These are phyloP conservation scores for Thermochaetoides dissita DNA, from an alignment of 2,329 filamentous ascomycete genomes.

Conservation along the genomic window DNA sequence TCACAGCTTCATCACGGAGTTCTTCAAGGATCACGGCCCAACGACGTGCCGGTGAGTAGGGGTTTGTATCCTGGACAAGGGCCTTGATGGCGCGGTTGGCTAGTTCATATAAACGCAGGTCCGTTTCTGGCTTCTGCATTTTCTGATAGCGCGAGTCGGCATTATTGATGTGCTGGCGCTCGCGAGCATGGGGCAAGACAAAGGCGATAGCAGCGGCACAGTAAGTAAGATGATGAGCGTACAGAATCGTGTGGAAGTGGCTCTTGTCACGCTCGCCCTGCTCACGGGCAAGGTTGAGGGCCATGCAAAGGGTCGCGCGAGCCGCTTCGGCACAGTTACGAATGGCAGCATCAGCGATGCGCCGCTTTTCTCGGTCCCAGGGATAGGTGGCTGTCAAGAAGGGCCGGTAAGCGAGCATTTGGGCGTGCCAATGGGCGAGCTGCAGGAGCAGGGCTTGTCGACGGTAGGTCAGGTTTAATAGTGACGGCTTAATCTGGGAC, in stretches of 20 bases:
- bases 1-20: slow-evolving; percentile 7
- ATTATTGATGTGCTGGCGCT: slow-evolving; percentile 5
- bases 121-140: slow-evolving; percentile 1
- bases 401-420: slow-evolving; percentile 11
- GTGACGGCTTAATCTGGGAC: slow-evolving; percentile 2
- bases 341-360: slow-evolving; percentile 3
- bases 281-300: slow-evolving; percentile 5
- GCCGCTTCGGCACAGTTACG: slow-evolving; percentile 6
- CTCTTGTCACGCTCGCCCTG: slow-evolving; percentile 7
- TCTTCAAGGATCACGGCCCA: slow-evolving; percentile 12
- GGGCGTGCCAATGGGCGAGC: slow-evolving; percentile 11
- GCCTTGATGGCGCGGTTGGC: slow-evolving; percentile 5
- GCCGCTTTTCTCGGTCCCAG: slow-evolving; percentile 2
- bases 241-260: slow-evolving; percentile 12
- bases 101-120: slow-evolving; percentile 5
- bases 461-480: slow-evolving; percentile 9
- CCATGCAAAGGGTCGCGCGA: slow-evolving; percentile 1
- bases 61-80: slow-evolving; percentile 5
- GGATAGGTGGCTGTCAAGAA: slow-evolving; percentile 12
- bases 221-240: slow-evolving; percentile 11
- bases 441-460: slow-evolving; percentile 10
- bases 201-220: slow-evolving; percentile 5
- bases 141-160: background rate
- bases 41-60: slow-evolving; percentile 8
- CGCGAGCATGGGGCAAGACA: slow-evolving; percentile 9